Percentiles rank a stretch among this genome's conserved stretches.
phyloP scores from a whole-genome alignment of 2,329 filamentous ascomycete species.

The Diplodia scrobiculata region DNA sequence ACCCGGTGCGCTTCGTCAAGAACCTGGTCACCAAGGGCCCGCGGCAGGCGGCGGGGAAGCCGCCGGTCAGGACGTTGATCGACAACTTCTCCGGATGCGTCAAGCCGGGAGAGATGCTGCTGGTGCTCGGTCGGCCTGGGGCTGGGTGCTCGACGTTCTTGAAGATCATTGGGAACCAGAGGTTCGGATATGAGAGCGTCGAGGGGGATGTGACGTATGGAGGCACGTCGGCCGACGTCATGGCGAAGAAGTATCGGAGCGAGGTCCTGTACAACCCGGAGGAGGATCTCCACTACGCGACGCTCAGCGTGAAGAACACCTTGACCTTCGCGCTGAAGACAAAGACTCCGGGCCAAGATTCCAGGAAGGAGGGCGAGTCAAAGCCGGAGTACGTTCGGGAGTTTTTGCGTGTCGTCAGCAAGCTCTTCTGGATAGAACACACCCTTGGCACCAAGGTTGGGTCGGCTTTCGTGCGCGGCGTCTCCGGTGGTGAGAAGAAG shows the following conservation, averaged over 20 bases:
- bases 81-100: conserved; percentile 68
- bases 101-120: conserved; percentile 71
- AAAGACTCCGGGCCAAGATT: conserved; percentile 64
- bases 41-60: conserved; percentile 49
- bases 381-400: conserved; percentile 62
- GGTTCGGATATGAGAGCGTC: conserved; percentile 61
- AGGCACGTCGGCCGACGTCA: conserved; percentile 56
- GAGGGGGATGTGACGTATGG: conserved; percentile 59
- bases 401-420: conserved; percentile 68
- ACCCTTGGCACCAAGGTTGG: conserved; percentile 74
- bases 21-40: conserved; percentile 54
- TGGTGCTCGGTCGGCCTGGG: conserved; percentile 69
- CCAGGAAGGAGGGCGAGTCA: conserved; percentile 63
- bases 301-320: conserved; percentile 74
- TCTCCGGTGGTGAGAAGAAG: conserved; percentile 54
- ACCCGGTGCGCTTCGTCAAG: conserved; percentile 57
- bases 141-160: conserved; percentile 71
- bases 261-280: conserved; percentile 76
- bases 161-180: conserved; percentile 67
- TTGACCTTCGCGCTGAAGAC: conserved; percentile 71
- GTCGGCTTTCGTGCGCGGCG: conserved; percentile 70
- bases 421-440: conserved; percentile 71
- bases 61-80: conserved; percentile 65
- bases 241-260: conserved; percentile 63
- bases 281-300: conserved; percentile 74